Evolutionary conservation across 805 yeast species (phyloP).

Genomic region (Maudiozyma turicensis): DNA sequence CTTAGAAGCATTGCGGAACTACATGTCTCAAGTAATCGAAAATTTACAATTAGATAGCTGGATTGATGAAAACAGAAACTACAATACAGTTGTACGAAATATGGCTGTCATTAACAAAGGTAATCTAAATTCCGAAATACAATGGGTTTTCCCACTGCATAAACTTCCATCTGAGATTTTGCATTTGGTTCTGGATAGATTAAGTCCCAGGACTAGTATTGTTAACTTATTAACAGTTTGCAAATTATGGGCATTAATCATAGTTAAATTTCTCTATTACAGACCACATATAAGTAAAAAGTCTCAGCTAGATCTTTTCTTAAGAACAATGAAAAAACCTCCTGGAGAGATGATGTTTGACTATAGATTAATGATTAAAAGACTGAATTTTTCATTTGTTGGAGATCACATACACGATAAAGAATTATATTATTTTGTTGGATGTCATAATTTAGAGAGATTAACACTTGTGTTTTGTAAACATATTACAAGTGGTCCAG

Average conservation of each 20-base stretch:
- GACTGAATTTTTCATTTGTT: slow-evolving; percentile 71
- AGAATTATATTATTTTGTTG: slow-evolving; percentile 48
- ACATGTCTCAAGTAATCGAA: slow-evolving; percentile 6
- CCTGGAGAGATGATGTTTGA: slow-evolving; percentile 46
- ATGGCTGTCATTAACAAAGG: not conserved
- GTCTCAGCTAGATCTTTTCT: slow-evolving; percentile 38
- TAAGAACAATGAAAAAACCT: slow-evolving; percentile 23
- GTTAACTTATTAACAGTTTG: slow-evolving; percentile 63
- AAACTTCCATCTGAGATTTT: slow-evolving; percentile 47
- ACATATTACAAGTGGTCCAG: slow-evolving; percentile 48
- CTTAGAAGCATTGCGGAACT: slow-evolving; percentile 14
- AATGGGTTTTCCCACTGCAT: slow-evolving; percentile 20
- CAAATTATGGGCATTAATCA: slow-evolving; percentile 66
- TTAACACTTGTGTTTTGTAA: slow-evolving; percentile 77
- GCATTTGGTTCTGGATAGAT: slow-evolving; percentile 54
- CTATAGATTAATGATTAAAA: slow-evolving; percentile 58
- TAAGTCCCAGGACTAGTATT: slow-evolving; percentile 50
- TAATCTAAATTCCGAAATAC: not conserved
- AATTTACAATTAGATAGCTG: not conserved
- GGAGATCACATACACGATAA: slow-evolving; percentile 58
- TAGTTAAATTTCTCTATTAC: slow-evolving; percentile 78
- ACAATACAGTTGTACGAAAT: too few relatives aligned
- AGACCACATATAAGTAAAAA: slow-evolving; percentile 64
- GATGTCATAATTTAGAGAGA: slow-evolving; percentile 73
- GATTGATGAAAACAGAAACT: not conserved